These are phyloP conservation scores for Piper longum DNA, from an alignment of 164 flowering plant species.

Conservation along the genomic window DNA sequence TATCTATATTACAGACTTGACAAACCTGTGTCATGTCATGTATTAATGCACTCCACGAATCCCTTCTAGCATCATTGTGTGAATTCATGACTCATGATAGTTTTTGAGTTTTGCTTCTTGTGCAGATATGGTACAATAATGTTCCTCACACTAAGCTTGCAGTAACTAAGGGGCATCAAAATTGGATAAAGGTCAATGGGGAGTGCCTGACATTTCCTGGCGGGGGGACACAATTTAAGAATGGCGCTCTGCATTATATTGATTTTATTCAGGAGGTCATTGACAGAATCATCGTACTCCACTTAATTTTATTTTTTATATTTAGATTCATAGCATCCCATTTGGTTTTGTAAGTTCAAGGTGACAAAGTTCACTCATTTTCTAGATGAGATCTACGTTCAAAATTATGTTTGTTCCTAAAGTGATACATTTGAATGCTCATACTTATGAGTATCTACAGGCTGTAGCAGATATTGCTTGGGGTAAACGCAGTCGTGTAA, in stretches of 20 bases:
- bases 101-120: neutral
- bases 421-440: neutral
- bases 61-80: neutral
- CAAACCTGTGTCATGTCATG: neutral
- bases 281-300: neutral
- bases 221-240: constrained; percentile 95
- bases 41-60: too few species aligned
- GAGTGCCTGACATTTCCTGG: constrained; percentile 94
- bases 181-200: constrained; percentile 89
- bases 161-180: constrained; percentile 78
- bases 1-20: neutral
- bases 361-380: too few species aligned
- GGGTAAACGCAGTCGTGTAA: constrained; percentile 82
- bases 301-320: too few species aligned
- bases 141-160: constrained; percentile 94
- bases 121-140: constrained; percentile 89
- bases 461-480: constrained; percentile 67
- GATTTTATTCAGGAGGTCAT: constrained; percentile 67
- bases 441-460: constrained; percentile 19
- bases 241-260: constrained; percentile 90
- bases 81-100: neutral
- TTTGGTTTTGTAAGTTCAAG: neutral
- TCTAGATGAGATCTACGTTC: too few species aligned
- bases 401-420: too few species aligned
- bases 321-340: neutral